Percentiles rank a stretch among this genome's conserved stretches.
Evolutionary conservation across 2,329 filamentous ascomycete species (phyloP).

Genomic region (Beauveria sp.): DNA sequence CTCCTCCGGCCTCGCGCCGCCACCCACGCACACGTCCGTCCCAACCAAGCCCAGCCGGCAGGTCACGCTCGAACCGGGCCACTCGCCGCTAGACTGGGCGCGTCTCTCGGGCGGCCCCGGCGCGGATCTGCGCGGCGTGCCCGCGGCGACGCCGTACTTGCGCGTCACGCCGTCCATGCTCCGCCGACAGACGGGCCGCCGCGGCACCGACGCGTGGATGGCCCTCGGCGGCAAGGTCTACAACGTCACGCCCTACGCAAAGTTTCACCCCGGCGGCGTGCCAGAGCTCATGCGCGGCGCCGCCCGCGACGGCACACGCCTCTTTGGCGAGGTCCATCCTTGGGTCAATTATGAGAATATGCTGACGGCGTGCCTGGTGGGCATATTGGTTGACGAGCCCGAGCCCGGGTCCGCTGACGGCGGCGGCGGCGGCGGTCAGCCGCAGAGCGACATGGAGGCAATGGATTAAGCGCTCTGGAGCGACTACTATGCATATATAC

Average conservation of each 20-base stretch:
- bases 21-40: slow-evolving; percentile 44
- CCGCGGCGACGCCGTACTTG: slow-evolving; percentile 46
- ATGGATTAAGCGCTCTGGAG: slow-evolving; percentile 42
- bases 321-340: slow-evolving; percentile 61
- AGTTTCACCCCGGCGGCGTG: slow-evolving; percentile 84
- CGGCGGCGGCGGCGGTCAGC: slow-evolving; percentile 23
- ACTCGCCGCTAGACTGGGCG: slow-evolving; percentile 95
- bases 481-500: not conserved
- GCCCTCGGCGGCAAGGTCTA: slow-evolving; percentile 86
- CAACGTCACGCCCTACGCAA: slow-evolving; percentile 82
- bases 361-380: slow-evolving; percentile 55
- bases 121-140: slow-evolving; percentile 59
- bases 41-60: slow-evolving; percentile 56
- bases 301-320: slow-evolving; percentile 51
- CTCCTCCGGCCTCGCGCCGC: slow-evolving; percentile 40
- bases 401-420: slow-evolving; percentile 37
- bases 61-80: slow-evolving; percentile 78
- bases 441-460: slow-evolving; percentile 43
- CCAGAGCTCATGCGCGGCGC: slow-evolving; percentile 61
- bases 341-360: slow-evolving; percentile 70
- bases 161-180: slow-evolving; percentile 79
- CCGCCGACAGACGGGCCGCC: slow-evolving; percentile 69
- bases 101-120: slow-evolving; percentile 52
- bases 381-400: slow-evolving; percentile 52
- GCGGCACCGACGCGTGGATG: slow-evolving; percentile 84